Evolutionary conservation across 306 rosid species (phyloP).

Genomic region (Lupinus albus): DNA sequence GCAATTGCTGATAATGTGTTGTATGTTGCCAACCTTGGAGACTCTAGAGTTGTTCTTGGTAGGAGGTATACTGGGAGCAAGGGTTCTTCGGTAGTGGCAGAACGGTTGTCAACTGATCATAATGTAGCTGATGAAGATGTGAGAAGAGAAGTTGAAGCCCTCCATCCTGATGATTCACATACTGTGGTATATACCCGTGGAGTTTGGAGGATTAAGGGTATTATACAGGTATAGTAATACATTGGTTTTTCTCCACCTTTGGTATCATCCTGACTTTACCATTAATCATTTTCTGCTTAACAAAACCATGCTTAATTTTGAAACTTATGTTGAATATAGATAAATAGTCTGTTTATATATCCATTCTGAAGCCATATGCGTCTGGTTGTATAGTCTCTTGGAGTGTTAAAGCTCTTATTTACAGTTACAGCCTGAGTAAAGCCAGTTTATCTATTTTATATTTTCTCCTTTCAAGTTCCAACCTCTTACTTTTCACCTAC

Average conservation of each 20-base stretch:
- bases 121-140: conserved; percentile 89
- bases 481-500: neutral
- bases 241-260: neutral
- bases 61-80: conserved; percentile 42
- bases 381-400: conserved; percentile 22
- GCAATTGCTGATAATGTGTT: conserved; percentile 75
- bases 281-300: neutral
- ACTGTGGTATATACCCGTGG: conserved; percentile 78
- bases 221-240: conserved; percentile 74
- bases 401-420: conserved; percentile 6
- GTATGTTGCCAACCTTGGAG: conserved; percentile 90
- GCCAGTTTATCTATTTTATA: neutral
- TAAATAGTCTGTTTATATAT: neutral
- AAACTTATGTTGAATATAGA: neutral
- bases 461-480: conserved; percentile 21
- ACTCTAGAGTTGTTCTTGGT: conserved; percentile 94
- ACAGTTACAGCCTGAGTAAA: neutral
- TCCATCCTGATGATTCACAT: conserved; percentile 89
- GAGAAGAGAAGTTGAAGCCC: conserved; percentile 88
- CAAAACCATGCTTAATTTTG: neutral
- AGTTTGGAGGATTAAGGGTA: conserved; percentile 96
- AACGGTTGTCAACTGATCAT: conserved; percentile 87
- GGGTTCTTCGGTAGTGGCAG: conserved; percentile 58
- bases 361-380: neutral
- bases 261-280: neutral